Percentiles rank a stretch among this genome's conserved stretches.
phyloP scores from a whole-genome alignment of 306 rosid species.

The Cyclanthera cordifolia region DNA sequence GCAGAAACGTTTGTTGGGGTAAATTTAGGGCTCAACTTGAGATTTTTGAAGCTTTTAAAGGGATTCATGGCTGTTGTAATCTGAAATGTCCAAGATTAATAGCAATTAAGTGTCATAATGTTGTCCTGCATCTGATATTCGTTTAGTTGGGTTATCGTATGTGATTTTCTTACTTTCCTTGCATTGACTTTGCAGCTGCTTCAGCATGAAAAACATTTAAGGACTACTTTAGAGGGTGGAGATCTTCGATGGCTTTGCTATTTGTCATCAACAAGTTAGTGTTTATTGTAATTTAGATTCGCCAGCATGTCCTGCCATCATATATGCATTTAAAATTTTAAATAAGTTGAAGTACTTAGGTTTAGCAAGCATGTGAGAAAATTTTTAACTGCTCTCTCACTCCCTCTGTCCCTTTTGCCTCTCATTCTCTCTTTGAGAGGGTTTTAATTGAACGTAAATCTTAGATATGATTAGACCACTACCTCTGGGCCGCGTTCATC shows the following conservation, averaged over 20 bases:
- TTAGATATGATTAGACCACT: background rate
- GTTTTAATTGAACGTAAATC: background rate
- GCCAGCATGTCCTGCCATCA: background rate
- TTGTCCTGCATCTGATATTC: background rate
- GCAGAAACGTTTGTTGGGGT: background rate
- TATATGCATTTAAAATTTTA: background rate
- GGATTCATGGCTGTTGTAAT: background rate
- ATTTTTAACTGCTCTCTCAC: background rate
- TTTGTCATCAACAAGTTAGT: conserved; percentile 76
- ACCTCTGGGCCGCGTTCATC: no score
- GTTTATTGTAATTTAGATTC: background rate
- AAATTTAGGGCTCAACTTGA: background rate
- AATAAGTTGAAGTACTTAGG: background rate
- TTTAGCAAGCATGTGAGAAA: background rate
- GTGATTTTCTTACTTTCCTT: background rate
- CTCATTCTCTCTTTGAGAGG: background rate
- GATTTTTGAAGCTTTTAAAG: background rate
- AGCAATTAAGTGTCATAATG: background rate
- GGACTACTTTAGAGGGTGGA: conserved; percentile 38
- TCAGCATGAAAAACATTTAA: conserved; percentile 49
- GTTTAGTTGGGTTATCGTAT: background rate
- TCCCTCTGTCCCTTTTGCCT: background rate
- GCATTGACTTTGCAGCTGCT: conserved; percentile 40
- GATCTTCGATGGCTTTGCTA: conserved; percentile 66
- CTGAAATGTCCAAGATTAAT: background rate